Conservation (phyloP, 352 stramenopile species). For the Phytophthora aleatoria region DNA sequence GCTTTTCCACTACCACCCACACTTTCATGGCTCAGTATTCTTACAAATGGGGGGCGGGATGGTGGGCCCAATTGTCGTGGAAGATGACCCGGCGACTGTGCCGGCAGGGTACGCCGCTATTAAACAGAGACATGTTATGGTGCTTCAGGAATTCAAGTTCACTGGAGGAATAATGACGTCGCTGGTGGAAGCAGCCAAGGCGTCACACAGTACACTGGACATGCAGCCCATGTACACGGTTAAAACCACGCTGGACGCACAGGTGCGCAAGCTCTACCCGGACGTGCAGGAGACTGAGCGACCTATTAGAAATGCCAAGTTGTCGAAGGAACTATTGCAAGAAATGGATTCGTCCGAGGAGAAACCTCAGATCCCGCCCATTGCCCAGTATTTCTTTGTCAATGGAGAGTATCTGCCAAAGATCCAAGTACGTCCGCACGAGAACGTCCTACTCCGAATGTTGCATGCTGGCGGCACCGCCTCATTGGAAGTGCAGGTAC, state of each 20-base stretch:
- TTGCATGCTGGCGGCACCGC: conserved; percentile 63
- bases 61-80: conserved; percentile 66
- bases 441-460: conserved; percentile 65
- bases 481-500: conserved; percentile 60
- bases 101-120: conserved; percentile 51
- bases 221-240: conserved; percentile 54
- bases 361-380: conserved; percentile 30
- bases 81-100: conserved; percentile 53
- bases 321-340: conserved; percentile 36
- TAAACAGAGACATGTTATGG: conserved; percentile 47
- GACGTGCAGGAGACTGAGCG: conserved; percentile 42
- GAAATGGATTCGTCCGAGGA: conserved; percentile 31
- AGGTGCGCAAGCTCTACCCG: conserved; percentile 49
- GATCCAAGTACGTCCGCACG: conserved; percentile 53
- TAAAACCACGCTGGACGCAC: conserved; percentile 42
- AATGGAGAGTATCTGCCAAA: conserved; percentile 77
- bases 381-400: conserved; percentile 67
- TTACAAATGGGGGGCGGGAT: conserved; percentile 81
- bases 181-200: conserved; percentile 47
- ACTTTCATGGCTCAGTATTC: conserved; percentile 79
- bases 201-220: conserved; percentile 54
- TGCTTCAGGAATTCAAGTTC: conserved; percentile 72
- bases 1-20: conserved; percentile 86
- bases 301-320: conserved; percentile 27
- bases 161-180: conserved; percentile 58